Percentiles rank a stretch among this genome's conserved stretches.
phyloP scores from a whole-genome alignment of 2,329 filamentous ascomycete species.

The Colletotrichum chlorophyti region DNA sequence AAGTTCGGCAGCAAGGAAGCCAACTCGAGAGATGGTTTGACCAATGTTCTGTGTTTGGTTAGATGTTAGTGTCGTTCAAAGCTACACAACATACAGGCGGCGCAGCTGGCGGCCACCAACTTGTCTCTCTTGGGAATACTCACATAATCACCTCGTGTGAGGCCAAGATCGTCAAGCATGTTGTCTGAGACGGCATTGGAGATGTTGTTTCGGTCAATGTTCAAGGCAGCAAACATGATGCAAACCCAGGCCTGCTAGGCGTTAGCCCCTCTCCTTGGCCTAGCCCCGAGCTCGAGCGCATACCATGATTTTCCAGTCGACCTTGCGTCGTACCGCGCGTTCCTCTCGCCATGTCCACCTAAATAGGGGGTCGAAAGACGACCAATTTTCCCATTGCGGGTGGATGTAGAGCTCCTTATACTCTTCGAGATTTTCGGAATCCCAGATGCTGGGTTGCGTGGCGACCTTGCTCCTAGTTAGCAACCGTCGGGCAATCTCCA shows the following conservation, averaged over 20 bases:
- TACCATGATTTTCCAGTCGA: conserved; percentile 45
- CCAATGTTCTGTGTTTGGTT: conserved; percentile 52
- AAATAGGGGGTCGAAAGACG: conserved; percentile 39
- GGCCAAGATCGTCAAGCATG: conserved; percentile 47
- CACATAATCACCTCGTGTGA: conserved; percentile 40
- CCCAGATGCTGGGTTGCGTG: conserved; percentile 45
- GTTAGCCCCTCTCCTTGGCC: conserved; percentile 32
- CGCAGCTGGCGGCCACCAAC: too few species aligned
- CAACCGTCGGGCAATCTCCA: background rate
- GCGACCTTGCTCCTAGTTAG: conserved; percentile 36
- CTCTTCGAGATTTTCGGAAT: conserved; percentile 42
- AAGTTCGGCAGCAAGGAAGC: conserved; percentile 63
- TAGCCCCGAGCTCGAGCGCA: conserved; percentile 26
- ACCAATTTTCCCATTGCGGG: conserved; percentile 43
- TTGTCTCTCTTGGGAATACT: too few species aligned
- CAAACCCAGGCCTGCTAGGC: conserved; percentile 35
- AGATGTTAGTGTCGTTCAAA: conserved; percentile 10
- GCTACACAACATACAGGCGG: too few species aligned
- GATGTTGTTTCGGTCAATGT: conserved; percentile 35
- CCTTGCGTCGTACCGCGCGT: conserved; percentile 34
- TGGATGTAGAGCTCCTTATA: conserved; percentile 44
- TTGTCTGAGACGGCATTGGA: conserved; percentile 34
- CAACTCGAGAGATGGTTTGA: conserved; percentile 59
- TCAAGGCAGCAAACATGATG: conserved; percentile 35
- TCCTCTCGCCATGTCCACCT: conserved; percentile 44